These are phyloP conservation scores for Puccinia polysora DNA, from an alignment of 1,284 basidiomycete genomes.

Conservation along the genomic window DNA sequence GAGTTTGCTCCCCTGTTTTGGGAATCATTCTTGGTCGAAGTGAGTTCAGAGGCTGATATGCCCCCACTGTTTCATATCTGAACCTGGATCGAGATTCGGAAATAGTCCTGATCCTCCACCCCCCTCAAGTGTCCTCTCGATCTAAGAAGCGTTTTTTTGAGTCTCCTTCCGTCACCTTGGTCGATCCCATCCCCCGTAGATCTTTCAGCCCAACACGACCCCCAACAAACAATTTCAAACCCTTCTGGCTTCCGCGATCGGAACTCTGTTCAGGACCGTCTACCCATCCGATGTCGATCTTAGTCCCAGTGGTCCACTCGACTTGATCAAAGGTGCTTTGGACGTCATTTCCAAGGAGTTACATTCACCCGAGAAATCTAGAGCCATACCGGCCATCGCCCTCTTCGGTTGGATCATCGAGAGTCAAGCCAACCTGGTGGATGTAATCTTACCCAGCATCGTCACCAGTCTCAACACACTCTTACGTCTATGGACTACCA, in stretches of 20 bases:
- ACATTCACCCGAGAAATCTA: slow-evolving; percentile 82
- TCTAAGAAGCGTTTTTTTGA: neutral
- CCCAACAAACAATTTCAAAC: slow-evolving; percentile 65
- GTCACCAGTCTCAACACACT: slow-evolving; percentile 2
- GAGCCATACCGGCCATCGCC: slow-evolving; percentile 76
- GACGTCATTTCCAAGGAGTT: slow-evolving; percentile 73
- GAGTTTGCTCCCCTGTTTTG: slow-evolving; percentile 70
- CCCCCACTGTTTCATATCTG: too few relatives aligned
- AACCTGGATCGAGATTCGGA: too few relatives aligned
- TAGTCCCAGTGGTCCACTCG: slow-evolving; percentile 51
- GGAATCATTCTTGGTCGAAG: slow-evolving; percentile 82
- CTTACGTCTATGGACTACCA: slow-evolving; percentile 30
- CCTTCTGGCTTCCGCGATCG: slow-evolving; percentile 66
- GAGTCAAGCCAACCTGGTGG: slow-evolving; percentile 21
- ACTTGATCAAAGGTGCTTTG: slow-evolving; percentile 67
- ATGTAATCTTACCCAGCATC: slow-evolving; percentile 31
- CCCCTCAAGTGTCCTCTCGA: slow-evolving; percentile 7
- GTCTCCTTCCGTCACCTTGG: slow-evolving; percentile 16
- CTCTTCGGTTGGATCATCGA: slow-evolving; percentile 56
- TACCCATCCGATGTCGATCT: slow-evolving; percentile 56
- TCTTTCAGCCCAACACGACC: slow-evolving; percentile 71
- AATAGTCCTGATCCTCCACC: too few relatives aligned
- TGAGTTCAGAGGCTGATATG: too few relatives aligned
- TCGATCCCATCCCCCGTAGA: slow-evolving; percentile 57
- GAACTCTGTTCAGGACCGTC: slow-evolving; percentile 68